Evolutionary conservation across 352 stramenopile genomes (phyloP), one percentile per base, ranked within the genome.

Genomic region (Pythium utonaiense): DNA sequence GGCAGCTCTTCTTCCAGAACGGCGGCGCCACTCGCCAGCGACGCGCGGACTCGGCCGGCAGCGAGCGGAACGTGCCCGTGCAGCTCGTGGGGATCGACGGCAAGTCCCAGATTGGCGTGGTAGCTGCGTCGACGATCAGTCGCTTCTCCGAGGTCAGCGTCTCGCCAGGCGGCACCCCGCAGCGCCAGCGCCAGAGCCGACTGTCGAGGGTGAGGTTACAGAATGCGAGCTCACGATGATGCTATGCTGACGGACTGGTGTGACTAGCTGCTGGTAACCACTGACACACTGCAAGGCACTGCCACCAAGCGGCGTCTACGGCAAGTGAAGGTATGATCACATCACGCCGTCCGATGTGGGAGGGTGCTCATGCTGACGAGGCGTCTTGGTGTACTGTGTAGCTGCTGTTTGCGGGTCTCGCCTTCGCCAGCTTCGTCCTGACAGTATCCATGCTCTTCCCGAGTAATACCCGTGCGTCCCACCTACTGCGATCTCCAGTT

Each of bases 11-110:
- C 45, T 82, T 82, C 60, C 66, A 80, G 17, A 53, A 52, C n/a
- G 63, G 56, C 9, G 64, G 25, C 55, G 21, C 45, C 44, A 1
- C 63, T 57, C 62, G 12, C 50, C 38, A 41, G 45, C 25, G 53
- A 31, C 36, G 51, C 13, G 41, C 42, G 3, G 21, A 41, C 24
- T 50, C 53, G 19, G 19, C 53, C 5, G 27, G 7, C 21, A 44
- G 25, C 19, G 8, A 17, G 13, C 28, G 33, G 3, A 50, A 6
- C n/a, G 25, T 67, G 16, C 80, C 80, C 9, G 78, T 80, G 9
- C 80, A 89, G 49, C 55, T 89, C 30, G 25, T 89, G 28, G 67
- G 63, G 3, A 54, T 80, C 41, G 72, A 85, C 44, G 76, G 80
- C 1, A 62, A 68, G 13, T 69, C 67, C 1, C 67, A 78, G 16